A percentile compares a stretch with the other conserved stretches of the same genome.
phyloP scores from a whole-genome alignment of 2,329 filamentous ascomycete species.

The Ambrosiella cleistominuta region DNA sequence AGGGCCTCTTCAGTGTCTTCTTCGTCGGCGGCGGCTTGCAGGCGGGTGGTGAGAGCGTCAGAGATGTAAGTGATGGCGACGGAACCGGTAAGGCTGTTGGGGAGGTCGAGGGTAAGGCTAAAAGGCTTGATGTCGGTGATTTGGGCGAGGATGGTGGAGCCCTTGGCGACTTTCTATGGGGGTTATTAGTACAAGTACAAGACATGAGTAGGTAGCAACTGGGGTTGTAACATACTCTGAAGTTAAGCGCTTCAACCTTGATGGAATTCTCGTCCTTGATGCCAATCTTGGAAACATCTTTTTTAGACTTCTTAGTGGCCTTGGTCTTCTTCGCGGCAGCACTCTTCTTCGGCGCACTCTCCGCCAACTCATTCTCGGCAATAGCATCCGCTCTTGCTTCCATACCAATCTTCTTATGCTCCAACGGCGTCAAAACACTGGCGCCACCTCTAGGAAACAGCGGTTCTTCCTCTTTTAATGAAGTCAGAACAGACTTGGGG shows the following conservation, averaged over 20 bases:
- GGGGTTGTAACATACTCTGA: constrained; percentile 45
- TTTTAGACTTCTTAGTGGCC: constrained; percentile 23
- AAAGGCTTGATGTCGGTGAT: constrained; percentile 64
- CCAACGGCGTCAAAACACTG: constrained; percentile 76
- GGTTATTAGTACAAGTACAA: constrained; percentile 3
- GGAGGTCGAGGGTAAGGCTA: constrained; percentile 65
- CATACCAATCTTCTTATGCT: constrained; percentile 90
- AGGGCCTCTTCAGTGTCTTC: constrained; percentile 34
- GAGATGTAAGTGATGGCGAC: constrained; percentile 88
- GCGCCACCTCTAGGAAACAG: constrained; percentile 86
- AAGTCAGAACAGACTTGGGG: constrained; percentile 25
- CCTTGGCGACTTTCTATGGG: constrained; percentile 58
- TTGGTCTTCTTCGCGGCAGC: constrained; percentile 7
- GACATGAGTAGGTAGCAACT: background rate
- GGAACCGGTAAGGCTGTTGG: constrained; percentile 84
- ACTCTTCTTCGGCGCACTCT: constrained; percentile 4
- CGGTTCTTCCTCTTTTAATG: constrained; percentile 60
- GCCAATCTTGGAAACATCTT: constrained; percentile 28
- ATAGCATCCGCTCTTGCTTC: constrained; percentile 84
- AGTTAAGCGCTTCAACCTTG: constrained; percentile 73
- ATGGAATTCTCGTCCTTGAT: constrained; percentile 34
- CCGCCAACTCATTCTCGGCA: constrained; percentile 46
- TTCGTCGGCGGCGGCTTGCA: constrained; percentile 49
- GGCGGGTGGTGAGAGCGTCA: constrained; percentile 53
- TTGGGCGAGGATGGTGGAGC: constrained; percentile 75